Evolutionary conservation across 495 filamentous ascomycete genomes (phyloP), one percentile per base, ranked within the genome.

Genomic region (Lasiosphaeris hirsuta): DNA sequence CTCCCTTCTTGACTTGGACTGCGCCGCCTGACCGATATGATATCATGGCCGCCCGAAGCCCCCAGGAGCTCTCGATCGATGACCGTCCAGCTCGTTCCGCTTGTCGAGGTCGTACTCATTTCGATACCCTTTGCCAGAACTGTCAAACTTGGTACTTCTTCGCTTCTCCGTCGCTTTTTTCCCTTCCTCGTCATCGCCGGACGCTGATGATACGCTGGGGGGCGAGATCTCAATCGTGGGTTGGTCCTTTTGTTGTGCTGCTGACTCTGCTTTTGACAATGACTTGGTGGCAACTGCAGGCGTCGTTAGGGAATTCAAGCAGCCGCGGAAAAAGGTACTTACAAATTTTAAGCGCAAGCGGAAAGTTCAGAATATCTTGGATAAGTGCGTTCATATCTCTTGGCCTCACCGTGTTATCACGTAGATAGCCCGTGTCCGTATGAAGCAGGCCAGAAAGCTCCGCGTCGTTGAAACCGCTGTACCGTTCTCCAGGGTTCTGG

Each of bases 101-200:
- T 44, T 45, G 4, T 55, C 52, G 38, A 40, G 40, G 19, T 55
- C 6, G 30, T 34, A 19, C 3, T 55, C 36, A 14, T 55, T 46
- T 45, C 52, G 33, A n/a, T 45, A 10, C 19, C 40, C 52, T 35
- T 37, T 45, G 37, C 52, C 52, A 45, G 45, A 48, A 18, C 45
- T 48, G 45, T 48, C 45, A 7, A 55, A 35, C 52, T 55, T 45
- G 52, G 52, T 45, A 18, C 45, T 48, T 48, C 45, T 48, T 7
- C 45, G 45, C 45, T 48, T 48, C 45, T 48, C 45, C 30, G 45
- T 48, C 1, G 45, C 45, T 48, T 48, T 18, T 48, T 48, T 48
- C 45, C 34, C 45, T 7, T 48, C 45, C 30, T 48, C 45, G 45
- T 48, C 45, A 48, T 48, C 30, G 45, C 45, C 45, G 1, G 45